Base-by-base conservation (phyloP, 768 basidiomycete species). In the Boletus insuetus region DNA sequence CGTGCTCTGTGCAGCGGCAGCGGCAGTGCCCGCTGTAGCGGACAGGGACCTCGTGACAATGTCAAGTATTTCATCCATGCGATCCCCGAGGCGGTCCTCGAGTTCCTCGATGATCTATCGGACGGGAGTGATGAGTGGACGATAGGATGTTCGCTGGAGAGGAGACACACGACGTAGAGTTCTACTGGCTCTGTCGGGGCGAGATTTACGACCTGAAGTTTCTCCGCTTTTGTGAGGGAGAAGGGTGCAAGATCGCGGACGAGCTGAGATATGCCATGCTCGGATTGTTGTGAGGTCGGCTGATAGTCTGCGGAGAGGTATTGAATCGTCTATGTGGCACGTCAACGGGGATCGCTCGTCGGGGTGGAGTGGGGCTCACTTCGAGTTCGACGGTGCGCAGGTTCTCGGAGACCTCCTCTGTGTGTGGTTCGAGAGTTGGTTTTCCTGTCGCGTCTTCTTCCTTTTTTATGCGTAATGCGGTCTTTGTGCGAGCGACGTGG, bases 71-170 rank as follows among this genome's bases (percentile, higher is more conserved):
- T 85, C 82, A 3, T 86, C 81, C 72, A 88, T 85, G 32, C 79
- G 75, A 39, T 85, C 80, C 0, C 86, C 85, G 6, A 94, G 79
- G 42, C 94, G 82, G 59, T 90, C 87, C 70, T 94, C 91, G 3
- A 93, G 73, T 69, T 98, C 94, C 72, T 98, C 95, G 10, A 98
- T 83, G 51, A 96, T 88, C 94, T 97, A 50, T n/a, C 24, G 20
- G 42, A 20, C 35, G 19, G n/a, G 38, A 6, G 31, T 3, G 19
- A 29, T 58, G 54, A 51, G 52, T 31, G 44, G 17, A 44, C 3
- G 46, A 31, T 4, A 1, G 3, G 38, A 4, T 10, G 46, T 8
- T 16, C 41, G 5, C 1, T 19, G 32, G 16, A n/a, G 31, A 32
- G 22, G 49, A 35, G 29, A 80, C 91, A 44, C 60, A 95, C 94